Evolutionary conservation across 495 filamentous ascomycete genomes (phyloP), one percentile per base, ranked within the genome.

Genomic region (Pseudomonodictys pantanalensis): DNA sequence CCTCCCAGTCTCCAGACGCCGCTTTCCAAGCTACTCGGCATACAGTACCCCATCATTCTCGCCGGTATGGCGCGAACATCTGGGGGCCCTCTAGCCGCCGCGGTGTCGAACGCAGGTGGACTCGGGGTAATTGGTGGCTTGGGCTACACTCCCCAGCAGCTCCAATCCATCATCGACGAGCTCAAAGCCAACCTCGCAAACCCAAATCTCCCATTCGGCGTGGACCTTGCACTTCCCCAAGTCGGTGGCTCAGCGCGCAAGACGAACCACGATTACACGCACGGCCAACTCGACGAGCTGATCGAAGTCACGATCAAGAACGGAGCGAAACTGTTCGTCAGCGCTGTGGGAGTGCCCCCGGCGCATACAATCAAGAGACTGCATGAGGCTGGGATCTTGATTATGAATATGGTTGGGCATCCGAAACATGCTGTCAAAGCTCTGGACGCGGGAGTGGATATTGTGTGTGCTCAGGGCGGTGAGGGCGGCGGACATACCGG

Each of bases 341-440:
- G 76, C 38, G 91, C 91, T 0, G 89, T 96, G 0, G 91, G 91
- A 15, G 86, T 95, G 2, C 90, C 90, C 11, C 89, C 90, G 0
- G 74, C 75, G 49, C 73, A 70, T 39, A 80, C 88, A 2, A 82
- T 96, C 28, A 82, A 88, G 66, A 70, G 80, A 33, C 75, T 96
- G 20, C 91, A 96, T 65, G 77, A 77, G 9, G 86, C 83, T 0
- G 88, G 87, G 0, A 85, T 96, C 28, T 68, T 92, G 44, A 77
- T 95, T 22, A 95, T 95, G 90, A 96, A 95, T 69, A 96, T 96
- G 91, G 90, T 95, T n/a, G 91, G 91, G 0, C 83, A 86, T 47
- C 90, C 90, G n/a, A 87, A 84, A 65, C 91, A 96, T 70, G 90
- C 90, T 0, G 79, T 82, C 66, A 93, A 95, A 76, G 90, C 90